These are phyloP conservation scores for Gaertneriomyces semiglobifer DNA, from an alignment of 192 early-diverging fungal species.

Conservation along the genomic window DNA sequence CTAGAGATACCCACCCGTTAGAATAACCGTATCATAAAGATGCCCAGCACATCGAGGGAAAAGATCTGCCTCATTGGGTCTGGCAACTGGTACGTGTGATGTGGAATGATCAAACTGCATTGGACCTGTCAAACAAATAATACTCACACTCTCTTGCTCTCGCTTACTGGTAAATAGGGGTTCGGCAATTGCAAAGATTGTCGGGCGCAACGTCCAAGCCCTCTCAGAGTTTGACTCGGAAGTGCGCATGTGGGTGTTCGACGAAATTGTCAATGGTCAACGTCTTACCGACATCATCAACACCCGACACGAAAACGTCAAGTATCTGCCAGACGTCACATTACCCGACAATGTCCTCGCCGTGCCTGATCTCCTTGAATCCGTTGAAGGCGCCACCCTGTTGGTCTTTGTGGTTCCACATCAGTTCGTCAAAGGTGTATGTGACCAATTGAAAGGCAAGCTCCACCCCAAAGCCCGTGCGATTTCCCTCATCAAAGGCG, in stretches of 20 bases:
- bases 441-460: slow-evolving; percentile 75
- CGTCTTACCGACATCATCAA: slow-evolving; percentile 95
- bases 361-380: slow-evolving; percentile 72
- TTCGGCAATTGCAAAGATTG: slow-evolving; percentile 86
- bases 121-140: neutral
- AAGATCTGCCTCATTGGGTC: slow-evolving; percentile 88
- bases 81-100: slow-evolving; percentile 82
- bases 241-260: slow-evolving; percentile 95
- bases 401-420: slow-evolving; percentile 94
- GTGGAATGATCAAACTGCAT: neutral
- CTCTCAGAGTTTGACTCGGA: slow-evolving; percentile 70
- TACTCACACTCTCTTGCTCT: neutral
- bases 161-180: slow-evolving; percentile 62
- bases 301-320: slow-evolving; percentile 82
- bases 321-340: slow-evolving; percentile 72
- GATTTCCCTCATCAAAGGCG: slow-evolving; percentile 91
- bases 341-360: slow-evolving; percentile 86
- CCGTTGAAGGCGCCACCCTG: slow-evolving; percentile 79
- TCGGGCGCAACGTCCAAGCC: slow-evolving; percentile 73
- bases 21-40: neutral
- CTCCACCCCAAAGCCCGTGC: slow-evolving; percentile 72
- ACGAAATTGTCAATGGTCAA: slow-evolving; percentile 81
- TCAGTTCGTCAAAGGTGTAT: slow-evolving; percentile 81
- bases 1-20: no score
- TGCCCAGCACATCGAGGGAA: slow-evolving; percentile 44